Evolutionary conservation across 1,284 basidiomycete species (phyloP).

Genomic region (Ganoderma resinaceum): DNA sequence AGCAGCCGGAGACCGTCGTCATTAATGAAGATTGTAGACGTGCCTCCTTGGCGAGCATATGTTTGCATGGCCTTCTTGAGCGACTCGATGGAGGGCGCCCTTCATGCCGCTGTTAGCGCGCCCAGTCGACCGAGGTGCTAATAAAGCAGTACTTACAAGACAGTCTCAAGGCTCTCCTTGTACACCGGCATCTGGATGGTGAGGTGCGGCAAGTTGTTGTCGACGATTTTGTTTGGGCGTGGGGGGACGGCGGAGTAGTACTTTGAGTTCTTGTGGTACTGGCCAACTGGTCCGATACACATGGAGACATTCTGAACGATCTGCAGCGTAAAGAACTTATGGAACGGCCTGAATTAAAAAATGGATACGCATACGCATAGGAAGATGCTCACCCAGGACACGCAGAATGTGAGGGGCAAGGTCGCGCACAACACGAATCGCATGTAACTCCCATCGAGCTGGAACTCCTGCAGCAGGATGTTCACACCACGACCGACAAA

Average conservation of each 20-base stretch:
- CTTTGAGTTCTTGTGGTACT: conserved; percentile 55
- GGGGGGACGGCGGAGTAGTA: conserved; percentile 55
- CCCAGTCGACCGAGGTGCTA: too few relatives aligned
- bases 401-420: conserved; percentile 51
- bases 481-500: conserved; percentile 49
- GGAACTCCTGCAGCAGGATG: conserved; percentile 51
- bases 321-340: conserved; percentile 44
- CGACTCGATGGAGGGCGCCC: conserved; percentile 52
- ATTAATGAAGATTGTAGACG: conserved; percentile 56
- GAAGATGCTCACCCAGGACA: conserved; percentile 43
- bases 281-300: conserved; percentile 56
- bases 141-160: conserved; percentile 41
- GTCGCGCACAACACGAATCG: conserved; percentile 52
- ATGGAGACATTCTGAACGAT: conserved; percentile 49
- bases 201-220: conserved; percentile 56
- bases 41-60: conserved; percentile 59
- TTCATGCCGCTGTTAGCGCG: conserved; percentile 15
- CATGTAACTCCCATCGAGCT: conserved; percentile 51
- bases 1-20: conserved; percentile 63
- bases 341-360: conserved; percentile 16
- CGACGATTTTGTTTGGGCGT: conserved; percentile 47
- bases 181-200: conserved; percentile 65
- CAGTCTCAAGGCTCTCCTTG: conserved; percentile 50
- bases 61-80: conserved; percentile 55
- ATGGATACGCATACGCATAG: not conserved